Evolutionary conservation across 768 basidiomycete species (phyloP).

Genomic region (Lentinula raphanica): DNA sequence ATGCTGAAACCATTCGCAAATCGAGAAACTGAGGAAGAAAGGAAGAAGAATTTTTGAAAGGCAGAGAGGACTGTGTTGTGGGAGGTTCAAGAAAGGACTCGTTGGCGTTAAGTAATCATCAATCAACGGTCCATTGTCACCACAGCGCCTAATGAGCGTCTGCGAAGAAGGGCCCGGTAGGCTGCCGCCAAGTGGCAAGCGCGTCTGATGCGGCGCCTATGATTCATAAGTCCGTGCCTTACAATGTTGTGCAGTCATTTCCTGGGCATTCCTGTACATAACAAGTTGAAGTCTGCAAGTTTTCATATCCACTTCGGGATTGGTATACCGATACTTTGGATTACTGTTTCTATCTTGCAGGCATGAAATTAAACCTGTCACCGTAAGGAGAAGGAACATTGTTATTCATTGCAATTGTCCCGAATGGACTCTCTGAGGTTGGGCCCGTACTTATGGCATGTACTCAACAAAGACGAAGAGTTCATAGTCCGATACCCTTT

Average conservation of each 20-base stretch:
- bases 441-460: constrained; percentile 5
- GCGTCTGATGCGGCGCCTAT: too few relatives aligned
- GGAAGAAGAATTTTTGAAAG: not conserved
- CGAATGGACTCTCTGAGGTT: not conserved
- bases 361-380: not conserved
- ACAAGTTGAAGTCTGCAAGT: too few relatives aligned
- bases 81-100: not conserved
- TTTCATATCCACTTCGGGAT: too few relatives aligned
- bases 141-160: not conserved
- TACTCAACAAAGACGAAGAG: too few relatives aligned
- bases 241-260: not conserved
- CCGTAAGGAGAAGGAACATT: not conserved
- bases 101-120: not conserved
- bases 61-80: not conserved
- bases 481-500: too few relatives aligned
- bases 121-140: not conserved
- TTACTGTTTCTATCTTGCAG: not conserved
- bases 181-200: too few relatives aligned
- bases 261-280: not conserved
- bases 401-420: not conserved
- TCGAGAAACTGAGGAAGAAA: too few relatives aligned
- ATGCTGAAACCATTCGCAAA: not conserved
- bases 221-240: not conserved
- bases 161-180: not conserved
- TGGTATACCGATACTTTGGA: constrained; percentile 6